Conservation (phyloP, 148 eudicot species). For the Vaccinium myrtillus region DNA sequence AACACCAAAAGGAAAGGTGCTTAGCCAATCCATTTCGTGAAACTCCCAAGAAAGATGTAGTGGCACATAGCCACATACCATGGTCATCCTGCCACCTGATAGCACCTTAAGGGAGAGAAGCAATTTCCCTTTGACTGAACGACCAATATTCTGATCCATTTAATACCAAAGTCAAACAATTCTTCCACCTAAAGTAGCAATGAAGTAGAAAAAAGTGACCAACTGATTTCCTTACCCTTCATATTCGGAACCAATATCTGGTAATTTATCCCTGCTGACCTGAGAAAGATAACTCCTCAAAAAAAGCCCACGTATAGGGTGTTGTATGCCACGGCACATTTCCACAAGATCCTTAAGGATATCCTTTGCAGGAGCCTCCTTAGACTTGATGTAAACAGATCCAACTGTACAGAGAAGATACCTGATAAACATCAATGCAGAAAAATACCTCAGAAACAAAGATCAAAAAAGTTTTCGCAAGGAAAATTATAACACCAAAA, state of each 20-base stretch:
- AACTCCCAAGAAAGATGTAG: constrained; percentile 5
- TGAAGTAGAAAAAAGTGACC: constrained; percentile 2
- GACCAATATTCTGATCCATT: constrained; percentile 1
- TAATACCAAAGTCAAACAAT: not conserved
- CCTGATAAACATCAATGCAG: constrained; percentile 37
- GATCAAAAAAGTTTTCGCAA: not conserved
- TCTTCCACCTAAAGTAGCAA: constrained; percentile 9
- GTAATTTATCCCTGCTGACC: constrained; percentile 91
- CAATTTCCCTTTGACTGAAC: not conserved
- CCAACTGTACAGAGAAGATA: constrained; percentile 96
- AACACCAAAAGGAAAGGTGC: not conserved
- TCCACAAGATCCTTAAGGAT: constrained; percentile 95
- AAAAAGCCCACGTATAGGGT: constrained; percentile 95
- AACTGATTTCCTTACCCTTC: constrained; percentile 72
- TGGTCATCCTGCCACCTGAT: constrained; percentile 6
- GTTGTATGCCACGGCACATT: constrained; percentile 98
- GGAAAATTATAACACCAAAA: not conserved
- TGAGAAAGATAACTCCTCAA: constrained; percentile 95
- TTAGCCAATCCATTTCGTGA: not conserved
- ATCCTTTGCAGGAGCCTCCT: constrained; percentile 98
- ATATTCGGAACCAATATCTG: constrained; percentile 97
- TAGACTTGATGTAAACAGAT: constrained; percentile 92
- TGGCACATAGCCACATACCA: not conserved
- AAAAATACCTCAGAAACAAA: constrained; percentile 43
- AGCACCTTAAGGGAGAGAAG: constrained; percentile 6